A percentile compares a stretch with the other conserved stretches of the same genome.
Evolutionary conservation across 805 yeast species (phyloP).

Genomic region (Barnettozyma populi): DNA sequence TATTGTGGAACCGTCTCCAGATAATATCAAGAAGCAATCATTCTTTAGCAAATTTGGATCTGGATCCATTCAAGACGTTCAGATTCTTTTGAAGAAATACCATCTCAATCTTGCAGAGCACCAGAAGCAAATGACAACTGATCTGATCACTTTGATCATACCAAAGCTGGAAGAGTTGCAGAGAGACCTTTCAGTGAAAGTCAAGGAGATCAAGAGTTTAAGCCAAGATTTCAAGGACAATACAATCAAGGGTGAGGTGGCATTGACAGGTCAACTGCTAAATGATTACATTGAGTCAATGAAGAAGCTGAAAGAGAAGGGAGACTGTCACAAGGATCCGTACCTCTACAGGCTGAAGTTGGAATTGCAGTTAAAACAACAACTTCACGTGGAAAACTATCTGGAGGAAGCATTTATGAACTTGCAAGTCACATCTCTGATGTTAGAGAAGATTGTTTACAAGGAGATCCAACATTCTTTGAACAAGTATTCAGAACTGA

Average conservation of each 20-base stretch:
- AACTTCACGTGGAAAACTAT: conserved; percentile 77
- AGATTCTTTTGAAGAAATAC: conserved; percentile 61
- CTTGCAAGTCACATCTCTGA: conserved; percentile 80
- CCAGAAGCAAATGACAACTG: conserved; percentile 50
- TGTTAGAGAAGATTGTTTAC: conserved; percentile 80
- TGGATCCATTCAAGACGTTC: conserved; percentile 79
- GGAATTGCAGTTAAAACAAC: conserved; percentile 72
- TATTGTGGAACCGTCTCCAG: conserved; percentile 30
- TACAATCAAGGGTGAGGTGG: conserved; percentile 64
- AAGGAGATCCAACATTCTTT: conserved; percentile 79
- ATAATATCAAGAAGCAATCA: conserved; percentile 31
- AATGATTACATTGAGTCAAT: conserved; percentile 50
- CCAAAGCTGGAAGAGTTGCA: conserved; percentile 63
- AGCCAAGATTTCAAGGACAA: conserved; percentile 67
- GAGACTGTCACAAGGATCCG: conserved; percentile 59
- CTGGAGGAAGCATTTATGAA: conserved; percentile 84
- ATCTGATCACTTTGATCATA: conserved; percentile 52
- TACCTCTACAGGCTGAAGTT: conserved; percentile 62
- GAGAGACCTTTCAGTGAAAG: conserved; percentile 71
- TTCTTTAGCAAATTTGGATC: conserved; percentile 66
- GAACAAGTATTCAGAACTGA: conserved; percentile 60
- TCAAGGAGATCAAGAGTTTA: conserved; percentile 78
- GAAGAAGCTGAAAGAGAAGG: conserved; percentile 43
- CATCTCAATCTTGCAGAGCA: conserved; percentile 56
- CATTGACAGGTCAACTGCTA: conserved; percentile 55